Evolutionary conservation across 805 yeast genomes (phyloP).

Genomic region (Saitoella complicata): DNA sequence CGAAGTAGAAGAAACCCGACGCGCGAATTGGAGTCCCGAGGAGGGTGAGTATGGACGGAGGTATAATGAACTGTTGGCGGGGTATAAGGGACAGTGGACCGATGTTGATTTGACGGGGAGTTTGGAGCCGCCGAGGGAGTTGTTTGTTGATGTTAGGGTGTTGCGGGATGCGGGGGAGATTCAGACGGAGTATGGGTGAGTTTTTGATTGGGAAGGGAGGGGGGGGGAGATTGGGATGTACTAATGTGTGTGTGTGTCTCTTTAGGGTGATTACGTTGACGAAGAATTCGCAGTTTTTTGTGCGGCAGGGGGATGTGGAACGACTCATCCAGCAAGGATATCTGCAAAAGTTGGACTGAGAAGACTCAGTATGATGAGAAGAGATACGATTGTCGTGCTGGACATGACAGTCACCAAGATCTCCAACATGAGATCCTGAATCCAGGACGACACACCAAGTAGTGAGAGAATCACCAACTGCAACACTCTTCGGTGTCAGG

Average conservation of each 20-base stretch:
- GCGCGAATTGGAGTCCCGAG: constrained; percentile 37
- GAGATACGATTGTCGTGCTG: too few species aligned
- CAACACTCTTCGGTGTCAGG: too few species aligned
- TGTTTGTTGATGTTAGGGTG: constrained; percentile 87
- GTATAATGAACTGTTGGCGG: constrained; percentile 55
- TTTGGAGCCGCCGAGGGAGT: constrained; percentile 78
- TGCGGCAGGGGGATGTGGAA: constrained; percentile 86
- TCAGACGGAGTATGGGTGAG: constrained; percentile 79
- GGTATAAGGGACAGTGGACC: constrained; percentile 60
- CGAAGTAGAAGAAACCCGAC: constrained; percentile 15
- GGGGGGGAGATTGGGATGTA: too few species aligned
- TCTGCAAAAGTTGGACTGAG: constrained; percentile 47
- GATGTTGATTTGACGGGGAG: constrained; percentile 80
- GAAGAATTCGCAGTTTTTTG: constrained; percentile 87
- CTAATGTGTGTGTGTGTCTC: constrained; percentile 1
- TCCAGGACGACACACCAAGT: too few species aligned
- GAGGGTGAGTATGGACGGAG: constrained; percentile 66
- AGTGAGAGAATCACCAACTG: too few species aligned
- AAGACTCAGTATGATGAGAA: too few species aligned
- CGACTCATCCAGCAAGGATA: constrained; percentile 88
- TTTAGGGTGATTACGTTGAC: constrained; percentile 70
- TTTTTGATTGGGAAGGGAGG: not conserved
- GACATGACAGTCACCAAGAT: too few species aligned
- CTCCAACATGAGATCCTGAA: too few species aligned
- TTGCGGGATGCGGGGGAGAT: constrained; percentile 91